phyloP scores from a whole-genome alignment of 1,284 basidiomycete genomes.

The Exobasidium cylindrosporum region DNA sequence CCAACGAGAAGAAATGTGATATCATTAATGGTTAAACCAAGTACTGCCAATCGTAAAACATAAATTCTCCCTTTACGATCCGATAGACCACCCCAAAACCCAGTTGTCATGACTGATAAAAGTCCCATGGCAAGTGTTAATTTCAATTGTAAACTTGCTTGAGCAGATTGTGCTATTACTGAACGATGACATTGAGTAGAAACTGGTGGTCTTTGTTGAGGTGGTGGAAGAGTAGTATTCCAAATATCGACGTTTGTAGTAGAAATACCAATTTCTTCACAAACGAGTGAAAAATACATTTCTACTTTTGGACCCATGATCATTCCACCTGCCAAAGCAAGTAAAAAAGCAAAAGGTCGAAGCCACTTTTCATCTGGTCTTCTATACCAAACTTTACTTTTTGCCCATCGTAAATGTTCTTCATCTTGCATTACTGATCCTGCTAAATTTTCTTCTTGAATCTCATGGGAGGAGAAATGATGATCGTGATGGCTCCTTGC shows the following conservation, averaged over 20 bases:
- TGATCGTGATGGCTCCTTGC: neutral
- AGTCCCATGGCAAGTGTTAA: slow-evolving; percentile 76
- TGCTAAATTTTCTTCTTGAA: neutral
- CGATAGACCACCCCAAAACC: slow-evolving; percentile 80
- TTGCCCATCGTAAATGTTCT: slow-evolving; percentile 8
- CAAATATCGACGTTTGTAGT: slow-evolving; percentile 15
- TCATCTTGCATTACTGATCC: slow-evolving; percentile 11
- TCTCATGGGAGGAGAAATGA: neutral
- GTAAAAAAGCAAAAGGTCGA: slow-evolving; percentile 37
- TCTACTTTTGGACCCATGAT: slow-evolving; percentile 47
- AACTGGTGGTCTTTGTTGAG: slow-evolving; percentile 6
- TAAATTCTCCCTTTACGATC: slow-evolving; percentile 73
- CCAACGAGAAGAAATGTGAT: slow-evolving; percentile 49
- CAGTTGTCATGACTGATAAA: slow-evolving; percentile 76
- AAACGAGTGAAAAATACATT: slow-evolving; percentile 45
- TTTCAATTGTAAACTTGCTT: slow-evolving; percentile 24
- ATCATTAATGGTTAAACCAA: slow-evolving; percentile 73
- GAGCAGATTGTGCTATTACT: neutral
- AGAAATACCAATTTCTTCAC: slow-evolving; percentile 36
- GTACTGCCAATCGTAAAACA: slow-evolving; percentile 68
- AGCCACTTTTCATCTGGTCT: slow-evolving; percentile 43
- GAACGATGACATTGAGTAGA: neutral
- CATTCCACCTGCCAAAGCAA: slow-evolving; percentile 40
- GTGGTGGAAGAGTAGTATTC: slow-evolving; percentile 13
- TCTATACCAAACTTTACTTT: slow-evolving; percentile 35